Evolutionary conservation across 1,139 yeast species (phyloP), one percentile per base, ranked within the genome.

Genomic region (Nakaseomyces glabratus): DNA sequence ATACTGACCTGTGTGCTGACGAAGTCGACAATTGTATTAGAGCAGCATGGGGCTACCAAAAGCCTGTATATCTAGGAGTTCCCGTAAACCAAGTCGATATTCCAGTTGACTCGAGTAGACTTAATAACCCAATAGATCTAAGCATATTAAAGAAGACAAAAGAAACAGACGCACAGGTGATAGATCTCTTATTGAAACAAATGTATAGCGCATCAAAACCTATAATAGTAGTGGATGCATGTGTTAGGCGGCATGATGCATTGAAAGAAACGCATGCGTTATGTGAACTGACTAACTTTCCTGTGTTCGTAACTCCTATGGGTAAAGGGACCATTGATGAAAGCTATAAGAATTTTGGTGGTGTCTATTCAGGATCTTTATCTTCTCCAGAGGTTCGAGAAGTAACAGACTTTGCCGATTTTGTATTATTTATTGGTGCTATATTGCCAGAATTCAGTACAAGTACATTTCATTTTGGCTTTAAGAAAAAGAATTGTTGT

Each of bases 271-370:
- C 81, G 31, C 62, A 61, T 36, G 57, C 63, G 41, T 67, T 84
- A 46, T 77, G 80, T 34, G 69, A 71, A 41, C 53, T 64, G 31
- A 81, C 94, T n/a, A 74, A 77, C 49, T 82, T 77, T 69, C 93
- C 94, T 1, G 80, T 78, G 9, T 84, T 73, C 60, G 80, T 82
- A 24, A 84, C 95, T 12, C 94, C 95, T 35, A 82, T 84, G 94
- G 94, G 94, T 54, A 84, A 84, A 61, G 81, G 86, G 35, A 69
- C 73, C 6, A 70, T 82, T 45, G 76, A 81, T 60, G 95, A 84
- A 61, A 66, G 65, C 37, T 64, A 76, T 45, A 69, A 76, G 25
- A 67, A 84, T 50, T 84, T 75, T 56, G 88, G 85, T 35, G 95
- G 95, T 51, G 86, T 80, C 24, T 84, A 81, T 48, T 79, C 81